Conservation (phyloP, 2,329 filamentous ascomycete species). For the Talaromyces amestolkiae region DNA sequence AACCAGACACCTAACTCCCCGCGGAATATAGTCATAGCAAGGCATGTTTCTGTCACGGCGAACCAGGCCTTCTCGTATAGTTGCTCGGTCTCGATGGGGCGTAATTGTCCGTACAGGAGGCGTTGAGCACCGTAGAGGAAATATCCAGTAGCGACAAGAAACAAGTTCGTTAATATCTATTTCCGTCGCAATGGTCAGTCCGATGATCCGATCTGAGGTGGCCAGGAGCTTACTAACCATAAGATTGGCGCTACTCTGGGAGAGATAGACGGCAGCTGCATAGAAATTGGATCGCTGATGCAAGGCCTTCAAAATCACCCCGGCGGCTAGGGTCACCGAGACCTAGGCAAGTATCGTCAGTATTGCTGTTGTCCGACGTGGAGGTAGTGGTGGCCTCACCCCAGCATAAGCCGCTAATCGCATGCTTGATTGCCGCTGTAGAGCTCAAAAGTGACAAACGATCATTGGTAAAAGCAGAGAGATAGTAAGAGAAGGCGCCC, state of each 20-base stretch:
- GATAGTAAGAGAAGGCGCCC: not conserved
- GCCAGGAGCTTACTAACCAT: slow-evolving; percentile 59
- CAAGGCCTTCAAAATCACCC: slow-evolving; percentile 85
- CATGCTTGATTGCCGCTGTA: slow-evolving; percentile 32
- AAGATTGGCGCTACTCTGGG: slow-evolving; percentile 91
- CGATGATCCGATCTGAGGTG: not conserved
- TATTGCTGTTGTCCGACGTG: slow-evolving; percentile 1
- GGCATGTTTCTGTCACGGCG: slow-evolving; percentile 90
- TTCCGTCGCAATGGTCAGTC: not conserved
- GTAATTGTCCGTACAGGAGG: slow-evolving; percentile 83
- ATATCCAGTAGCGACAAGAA: slow-evolving; percentile 74
- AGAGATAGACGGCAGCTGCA: slow-evolving; percentile 92
- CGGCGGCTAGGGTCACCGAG: slow-evolving; percentile 78
- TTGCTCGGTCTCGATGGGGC: slow-evolving; percentile 93
- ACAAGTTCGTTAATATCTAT: slow-evolving; percentile 82
- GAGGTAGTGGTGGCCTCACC: slow-evolving; percentile 31
- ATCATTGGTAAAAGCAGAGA: slow-evolving; percentile 28
- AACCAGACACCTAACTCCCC: slow-evolving; percentile 95
- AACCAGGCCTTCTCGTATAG: slow-evolving; percentile 98
- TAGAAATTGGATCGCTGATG: slow-evolving; percentile 97
- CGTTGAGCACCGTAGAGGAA: slow-evolving; percentile 85
- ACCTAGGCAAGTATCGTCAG: slow-evolving; percentile 50
- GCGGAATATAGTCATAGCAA: slow-evolving; percentile 97
- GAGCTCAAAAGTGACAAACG: slow-evolving; percentile 21
- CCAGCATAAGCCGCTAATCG: slow-evolving; percentile 53